Evolutionary conservation across 805 yeast species (phyloP).

Genomic region (Monosporozyma yasuniensis): DNA sequence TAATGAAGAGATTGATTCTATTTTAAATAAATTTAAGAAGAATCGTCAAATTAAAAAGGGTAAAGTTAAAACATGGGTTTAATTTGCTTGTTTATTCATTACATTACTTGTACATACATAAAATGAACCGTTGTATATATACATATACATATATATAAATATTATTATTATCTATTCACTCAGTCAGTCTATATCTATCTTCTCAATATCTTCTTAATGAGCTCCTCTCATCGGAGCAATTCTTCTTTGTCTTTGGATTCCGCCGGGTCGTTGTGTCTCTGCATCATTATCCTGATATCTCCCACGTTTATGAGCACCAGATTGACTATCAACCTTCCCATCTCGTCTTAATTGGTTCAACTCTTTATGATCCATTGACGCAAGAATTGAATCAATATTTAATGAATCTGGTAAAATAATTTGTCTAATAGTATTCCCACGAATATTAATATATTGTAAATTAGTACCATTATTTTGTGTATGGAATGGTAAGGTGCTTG

Average conservation of each 20-base stretch:
- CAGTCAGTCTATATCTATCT: constrained; percentile 1
- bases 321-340: constrained; percentile 22
- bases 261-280: not conserved
- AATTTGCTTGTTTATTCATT: not conserved
- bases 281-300: constrained; percentile 5
- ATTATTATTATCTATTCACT: constrained; percentile 5
- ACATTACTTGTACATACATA: not conserved
- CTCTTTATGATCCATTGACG: constrained; percentile 31
- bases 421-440: constrained; percentile 85
- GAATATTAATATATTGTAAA: constrained; percentile 68
- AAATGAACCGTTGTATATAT: no score
- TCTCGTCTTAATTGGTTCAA: constrained; percentile 20
- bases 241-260: constrained; percentile 9
- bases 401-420: constrained; percentile 78
- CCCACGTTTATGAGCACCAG: constrained; percentile 20
- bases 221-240: constrained; percentile 31
- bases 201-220: not conserved
- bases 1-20: constrained; percentile 38
- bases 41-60: not conserved
- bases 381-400: constrained; percentile 56
- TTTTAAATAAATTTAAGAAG: not conserved
- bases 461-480: constrained; percentile 21
- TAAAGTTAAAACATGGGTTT: constrained; percentile 7
- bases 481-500: not conserved
- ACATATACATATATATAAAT: not conserved